Percentiles rank a stretch among this genome's conserved stretches.
phyloP scores from a whole-genome alignment of 176 grass and related monocot genomes.

The Leersia perrieri region DNA sequence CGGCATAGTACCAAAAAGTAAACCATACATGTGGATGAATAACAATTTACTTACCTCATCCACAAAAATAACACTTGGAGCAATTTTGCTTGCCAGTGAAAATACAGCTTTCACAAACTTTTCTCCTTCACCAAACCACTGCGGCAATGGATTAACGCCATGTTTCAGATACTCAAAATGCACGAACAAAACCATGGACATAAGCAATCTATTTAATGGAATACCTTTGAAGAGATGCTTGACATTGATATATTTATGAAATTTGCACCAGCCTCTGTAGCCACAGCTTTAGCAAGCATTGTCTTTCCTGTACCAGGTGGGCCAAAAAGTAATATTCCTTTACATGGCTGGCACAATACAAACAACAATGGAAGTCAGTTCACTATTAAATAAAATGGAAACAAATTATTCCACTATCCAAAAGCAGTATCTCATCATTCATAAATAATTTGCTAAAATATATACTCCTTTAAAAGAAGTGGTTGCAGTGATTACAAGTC shows the following conservation, averaged over 20 bases:
- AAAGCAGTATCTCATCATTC: neutral
- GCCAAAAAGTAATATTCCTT: constrained; percentile 97
- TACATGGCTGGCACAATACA: constrained; percentile 61
- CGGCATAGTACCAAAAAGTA: neutral
- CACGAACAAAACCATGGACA: neutral
- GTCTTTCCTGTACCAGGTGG: constrained; percentile 98
- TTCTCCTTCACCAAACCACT: constrained; percentile 99
- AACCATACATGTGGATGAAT: neutral
- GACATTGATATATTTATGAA: constrained; percentile 99
- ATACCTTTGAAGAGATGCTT: constrained; percentile 95
- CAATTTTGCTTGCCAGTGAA: constrained; percentile 94
- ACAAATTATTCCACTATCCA: neutral
- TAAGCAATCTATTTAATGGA: constrained; percentile 4
- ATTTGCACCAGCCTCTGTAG: constrained; percentile 96
- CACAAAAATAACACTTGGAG: constrained; percentile 93
- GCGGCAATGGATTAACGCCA: constrained; percentile 34
- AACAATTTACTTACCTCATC: constrained; percentile 65
- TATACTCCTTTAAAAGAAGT: too few species aligned
- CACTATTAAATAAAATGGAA: neutral
- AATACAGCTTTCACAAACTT: constrained; percentile 96
- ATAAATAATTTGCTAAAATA: constrained; percentile 4
- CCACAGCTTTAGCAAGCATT: constrained; percentile 98
- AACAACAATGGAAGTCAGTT: neutral
- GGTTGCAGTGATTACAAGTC: too few species aligned
- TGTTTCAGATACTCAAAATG: constrained; percentile 4